These are phyloP conservation scores for Fusarium falciforme DNA, from an alignment of 2,329 filamentous ascomycete species.

Conservation along the genomic window DNA sequence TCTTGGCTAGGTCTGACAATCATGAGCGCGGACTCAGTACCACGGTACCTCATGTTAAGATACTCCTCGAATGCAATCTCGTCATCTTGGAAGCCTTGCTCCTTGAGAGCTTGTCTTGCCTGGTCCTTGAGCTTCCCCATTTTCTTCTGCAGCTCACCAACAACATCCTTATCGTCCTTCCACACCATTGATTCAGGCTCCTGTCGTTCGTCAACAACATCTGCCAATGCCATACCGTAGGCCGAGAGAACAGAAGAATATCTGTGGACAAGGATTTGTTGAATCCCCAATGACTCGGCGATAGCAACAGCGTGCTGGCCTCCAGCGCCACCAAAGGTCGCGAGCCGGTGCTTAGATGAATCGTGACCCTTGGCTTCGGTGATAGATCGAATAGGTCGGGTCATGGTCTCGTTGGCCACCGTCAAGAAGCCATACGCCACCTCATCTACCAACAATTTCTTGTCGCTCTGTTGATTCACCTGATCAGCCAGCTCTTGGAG, in stretches of 20 bases:
- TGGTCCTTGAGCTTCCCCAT: slow-evolving; percentile 85
- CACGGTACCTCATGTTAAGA: slow-evolving; percentile 91
- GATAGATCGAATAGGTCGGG: slow-evolving; percentile 86
- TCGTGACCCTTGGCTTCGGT: slow-evolving; percentile 95
- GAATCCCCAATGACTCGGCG: slow-evolving; percentile 84
- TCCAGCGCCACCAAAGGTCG: slow-evolving; percentile 91
- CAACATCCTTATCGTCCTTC: slow-evolving; percentile 67
- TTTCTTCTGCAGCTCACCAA: slow-evolving; percentile 74
- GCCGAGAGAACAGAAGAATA: slow-evolving; percentile 92
- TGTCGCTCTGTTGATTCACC: slow-evolving; percentile 80
- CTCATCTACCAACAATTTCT: slow-evolving; percentile 81
- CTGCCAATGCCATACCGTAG: slow-evolving; percentile 92
- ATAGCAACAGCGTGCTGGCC: slow-evolving; percentile 95
- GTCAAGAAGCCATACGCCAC: slow-evolving; percentile 91
- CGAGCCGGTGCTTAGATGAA: slow-evolving; percentile 88
- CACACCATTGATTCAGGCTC: slow-evolving; percentile 76
- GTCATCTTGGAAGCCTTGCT: slow-evolving; percentile 81
- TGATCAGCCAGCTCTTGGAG: slow-evolving; percentile 81
- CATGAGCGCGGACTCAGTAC: slow-evolving; percentile 93
- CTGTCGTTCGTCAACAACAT: slow-evolving; percentile 92
- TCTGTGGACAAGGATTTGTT: slow-evolving; percentile 85
- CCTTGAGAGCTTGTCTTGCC: slow-evolving; percentile 72
- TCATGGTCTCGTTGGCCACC: slow-evolving; percentile 93
- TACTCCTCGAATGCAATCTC: slow-evolving; percentile 91
- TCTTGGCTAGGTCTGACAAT: slow-evolving; percentile 77